A percentile compares a stretch with the other conserved stretches of the same genome.
phyloP scores from a whole-genome alignment of 805 yeast species.

The Myxozyma udenii region DNA sequence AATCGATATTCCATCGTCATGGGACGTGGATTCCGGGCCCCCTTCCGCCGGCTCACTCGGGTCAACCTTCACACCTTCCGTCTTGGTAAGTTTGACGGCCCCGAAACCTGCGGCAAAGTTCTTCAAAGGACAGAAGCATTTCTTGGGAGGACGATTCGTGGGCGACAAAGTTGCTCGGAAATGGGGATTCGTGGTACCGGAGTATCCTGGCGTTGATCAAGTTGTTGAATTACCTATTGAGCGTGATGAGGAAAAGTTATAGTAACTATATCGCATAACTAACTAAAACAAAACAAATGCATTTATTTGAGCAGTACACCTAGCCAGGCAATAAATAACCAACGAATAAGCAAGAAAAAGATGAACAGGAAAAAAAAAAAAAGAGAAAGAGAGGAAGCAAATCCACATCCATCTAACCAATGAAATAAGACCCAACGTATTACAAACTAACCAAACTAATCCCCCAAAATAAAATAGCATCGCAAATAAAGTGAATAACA shows the following conservation, averaged over 20 bases:
- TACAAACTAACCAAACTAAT: no score
- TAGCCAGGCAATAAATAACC: background rate
- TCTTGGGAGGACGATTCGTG: constrained; percentile 87
- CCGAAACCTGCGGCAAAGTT: constrained; percentile 81
- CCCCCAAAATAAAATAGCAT: no score
- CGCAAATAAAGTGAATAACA: no score
- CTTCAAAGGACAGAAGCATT: constrained; percentile 56
- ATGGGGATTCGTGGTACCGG: constrained; percentile 66
- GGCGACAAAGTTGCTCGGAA: constrained; percentile 61
- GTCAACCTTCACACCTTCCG: constrained; percentile 55
- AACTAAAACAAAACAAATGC: background rate
- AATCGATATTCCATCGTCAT: constrained; percentile 92
- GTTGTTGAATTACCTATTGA: constrained; percentile 30
- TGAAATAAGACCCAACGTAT: no score
- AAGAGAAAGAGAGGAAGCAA: no score
- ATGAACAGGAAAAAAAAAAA: background rate
- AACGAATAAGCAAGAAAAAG: background rate
- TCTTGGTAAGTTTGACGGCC: constrained; percentile 81
- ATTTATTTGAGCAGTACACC: background rate
- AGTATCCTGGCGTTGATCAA: constrained; percentile 58
- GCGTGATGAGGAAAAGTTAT: background rate
- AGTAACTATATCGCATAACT: background rate
- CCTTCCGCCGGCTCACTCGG: constrained; percentile 39
- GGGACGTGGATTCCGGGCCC: constrained; percentile 94
- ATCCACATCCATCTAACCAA: no score